These are phyloP conservation scores for Coccinonectria pachysandricola DNA, from an alignment of 2,329 filamentous ascomycete genomes.

Conservation along the genomic window DNA sequence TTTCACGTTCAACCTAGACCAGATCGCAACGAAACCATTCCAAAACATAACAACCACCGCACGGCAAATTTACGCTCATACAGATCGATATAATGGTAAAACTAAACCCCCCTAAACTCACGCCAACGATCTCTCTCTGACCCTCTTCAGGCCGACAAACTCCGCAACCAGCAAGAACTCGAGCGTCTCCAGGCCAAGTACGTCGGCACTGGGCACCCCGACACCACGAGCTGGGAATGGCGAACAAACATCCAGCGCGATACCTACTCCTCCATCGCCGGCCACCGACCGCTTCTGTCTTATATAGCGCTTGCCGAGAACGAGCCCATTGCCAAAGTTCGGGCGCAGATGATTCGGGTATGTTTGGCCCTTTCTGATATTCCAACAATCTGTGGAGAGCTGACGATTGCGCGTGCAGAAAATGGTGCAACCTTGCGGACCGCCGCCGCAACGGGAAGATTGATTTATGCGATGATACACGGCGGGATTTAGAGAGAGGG, in stretches of 20 bases:
- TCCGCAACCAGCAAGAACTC: constrained; percentile 94
- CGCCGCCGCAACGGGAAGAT: constrained; percentile 46
- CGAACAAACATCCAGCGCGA: constrained; percentile 91
- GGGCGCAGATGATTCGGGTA: constrained; percentile 69
- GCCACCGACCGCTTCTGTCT: constrained; percentile 76
- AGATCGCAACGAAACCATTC: too few species aligned
- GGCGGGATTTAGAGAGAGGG: neutral
- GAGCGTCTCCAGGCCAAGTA: constrained; percentile 94
- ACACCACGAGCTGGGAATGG: constrained; percentile 98
- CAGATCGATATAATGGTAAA: too few species aligned
- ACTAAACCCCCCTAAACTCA: too few species aligned
- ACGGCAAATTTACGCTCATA: too few species aligned
- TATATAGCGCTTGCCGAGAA: constrained; percentile 89
- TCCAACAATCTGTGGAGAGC: too few species aligned
- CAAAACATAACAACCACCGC: too few species aligned
- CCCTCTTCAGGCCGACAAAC: constrained; percentile 73
- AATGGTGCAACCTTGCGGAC: constrained; percentile 55
- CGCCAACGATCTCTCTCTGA: too few species aligned
- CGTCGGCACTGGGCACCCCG: constrained; percentile 89
- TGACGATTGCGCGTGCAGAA: constrained; percentile 42
- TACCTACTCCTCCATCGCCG: constrained; percentile 78
- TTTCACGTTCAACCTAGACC: too few species aligned
- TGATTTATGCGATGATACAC: neutral
- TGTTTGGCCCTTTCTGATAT: too few species aligned
- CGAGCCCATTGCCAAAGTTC: constrained; percentile 69